These are phyloP conservation scores for Spathaspora arborariae DNA, from an alignment of 805 yeast species.

Conservation along the genomic window DNA sequence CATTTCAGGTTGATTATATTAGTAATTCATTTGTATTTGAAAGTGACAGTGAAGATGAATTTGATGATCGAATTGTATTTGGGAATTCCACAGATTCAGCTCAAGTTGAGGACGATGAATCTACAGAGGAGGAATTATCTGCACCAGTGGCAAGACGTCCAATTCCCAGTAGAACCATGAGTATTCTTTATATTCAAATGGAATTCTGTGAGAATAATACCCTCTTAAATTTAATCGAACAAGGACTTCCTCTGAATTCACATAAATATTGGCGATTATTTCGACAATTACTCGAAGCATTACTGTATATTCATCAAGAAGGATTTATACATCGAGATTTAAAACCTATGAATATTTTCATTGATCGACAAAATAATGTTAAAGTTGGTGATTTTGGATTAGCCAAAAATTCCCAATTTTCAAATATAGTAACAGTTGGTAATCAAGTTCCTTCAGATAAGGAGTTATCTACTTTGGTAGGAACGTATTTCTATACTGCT, in stretches of 20 bases:
- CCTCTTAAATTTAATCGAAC: slow-evolving; percentile 70
- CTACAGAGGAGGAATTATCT: background rate
- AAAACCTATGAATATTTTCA: slow-evolving; percentile 93
- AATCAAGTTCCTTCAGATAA: slow-evolving; percentile 38
- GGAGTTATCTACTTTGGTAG: slow-evolving; percentile 87
- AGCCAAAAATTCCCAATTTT: slow-evolving; percentile 78
- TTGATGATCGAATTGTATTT: slow-evolving; percentile 29
- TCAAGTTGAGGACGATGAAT: background rate
- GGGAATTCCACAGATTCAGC: slow-evolving; percentile 20
- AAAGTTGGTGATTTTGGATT: slow-evolving; percentile 97
- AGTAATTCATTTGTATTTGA: slow-evolving; percentile 61
- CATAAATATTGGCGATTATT: slow-evolving; percentile 88
- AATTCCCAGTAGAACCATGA: slow-evolving; percentile 17
- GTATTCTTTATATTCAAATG: slow-evolving; percentile 93
- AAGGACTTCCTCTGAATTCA: slow-evolving; percentile 63
- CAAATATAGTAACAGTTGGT: slow-evolving; percentile 31
- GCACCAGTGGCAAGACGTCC: background rate
- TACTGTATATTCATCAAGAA: slow-evolving; percentile 85
- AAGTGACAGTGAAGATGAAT: slow-evolving; percentile 26
- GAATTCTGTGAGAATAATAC: slow-evolving; percentile 97
- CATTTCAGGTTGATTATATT: slow-evolving; percentile 58
- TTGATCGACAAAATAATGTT: slow-evolving; percentile 82
- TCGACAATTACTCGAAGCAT: slow-evolving; percentile 84
- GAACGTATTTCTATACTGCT: slow-evolving; percentile 92
- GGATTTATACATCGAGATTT: slow-evolving; percentile 94